Evolutionary conservation across 495 filamentous ascomycete species (phyloP).

Genomic region (Recurvomyces mirabilis): DNA sequence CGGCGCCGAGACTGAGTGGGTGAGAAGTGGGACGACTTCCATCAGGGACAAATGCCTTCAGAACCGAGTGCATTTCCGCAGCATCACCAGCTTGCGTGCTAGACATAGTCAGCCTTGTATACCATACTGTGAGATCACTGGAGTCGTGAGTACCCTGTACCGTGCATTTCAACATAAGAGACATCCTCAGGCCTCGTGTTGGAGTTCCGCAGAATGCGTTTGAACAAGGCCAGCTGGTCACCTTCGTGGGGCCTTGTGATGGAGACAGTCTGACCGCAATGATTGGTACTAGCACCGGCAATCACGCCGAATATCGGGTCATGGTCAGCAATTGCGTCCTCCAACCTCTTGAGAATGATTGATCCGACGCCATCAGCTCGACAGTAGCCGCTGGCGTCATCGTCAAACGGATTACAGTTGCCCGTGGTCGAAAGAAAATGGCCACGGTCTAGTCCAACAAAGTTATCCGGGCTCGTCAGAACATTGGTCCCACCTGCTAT

Average conservation of each 20-base stretch:
- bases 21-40: conserved; percentile 3
- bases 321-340: conserved; percentile 27
- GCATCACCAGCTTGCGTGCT: conserved; percentile 34
- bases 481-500: conserved; percentile 35
- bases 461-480: conserved; percentile 29
- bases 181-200: conserved; percentile 22
- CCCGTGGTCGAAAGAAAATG: conserved; percentile 33
- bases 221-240: conserved; percentile 22
- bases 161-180: conserved; percentile 23
- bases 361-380: conserved; percentile 29
- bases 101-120: too few relatives aligned
- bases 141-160: too few relatives aligned
- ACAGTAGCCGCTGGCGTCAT: conserved; percentile 34
- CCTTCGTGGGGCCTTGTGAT: conserved; percentile 31
- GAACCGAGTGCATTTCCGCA: conserved; percentile 29
- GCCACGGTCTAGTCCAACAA: conserved; percentile 27
- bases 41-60: conserved; percentile 21
- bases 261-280: conserved; percentile 29
- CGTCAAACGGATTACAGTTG: conserved; percentile 36
- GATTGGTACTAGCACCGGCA: conserved; percentile 23
- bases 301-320: conserved; percentile 30
- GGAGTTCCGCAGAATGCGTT: conserved; percentile 15
- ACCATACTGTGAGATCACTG: too few relatives aligned
- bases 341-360: conserved; percentile 30
- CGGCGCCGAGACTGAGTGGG: conserved; percentile 24